Evolutionary conservation across 768 basidiomycete species (phyloP).

Genomic region (Dioszegia hungarica): DNA sequence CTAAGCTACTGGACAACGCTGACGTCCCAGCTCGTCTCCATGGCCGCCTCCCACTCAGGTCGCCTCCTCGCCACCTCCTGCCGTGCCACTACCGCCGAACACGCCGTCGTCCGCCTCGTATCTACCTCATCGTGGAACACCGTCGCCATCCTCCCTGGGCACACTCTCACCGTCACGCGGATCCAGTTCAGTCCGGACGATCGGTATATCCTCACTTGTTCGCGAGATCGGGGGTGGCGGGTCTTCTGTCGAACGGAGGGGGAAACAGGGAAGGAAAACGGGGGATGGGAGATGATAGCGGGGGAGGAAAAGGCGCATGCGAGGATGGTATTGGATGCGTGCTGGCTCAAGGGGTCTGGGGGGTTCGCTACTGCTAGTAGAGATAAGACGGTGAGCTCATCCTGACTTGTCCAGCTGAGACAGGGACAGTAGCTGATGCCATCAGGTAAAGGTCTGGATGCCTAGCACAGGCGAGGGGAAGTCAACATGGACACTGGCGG

Average conservation of each 20-base stretch:
- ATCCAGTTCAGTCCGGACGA: constrained; percentile 88
- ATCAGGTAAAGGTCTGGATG: constrained; percentile 80
- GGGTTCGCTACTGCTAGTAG: constrained; percentile 89
- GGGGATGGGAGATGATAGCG: constrained; percentile 61
- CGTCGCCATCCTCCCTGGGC: constrained; percentile 72
- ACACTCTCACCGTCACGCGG: constrained; percentile 81
- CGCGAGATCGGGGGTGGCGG: constrained; percentile 87
- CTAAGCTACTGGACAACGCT: neutral
- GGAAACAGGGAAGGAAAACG: neutral
- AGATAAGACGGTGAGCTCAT: constrained; percentile 75
- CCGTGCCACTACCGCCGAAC: constrained; percentile 78
- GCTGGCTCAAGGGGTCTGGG: constrained; percentile 66
- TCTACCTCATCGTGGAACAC: constrained; percentile 66
- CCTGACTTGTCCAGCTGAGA: neutral
- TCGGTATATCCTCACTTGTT: constrained; percentile 70
- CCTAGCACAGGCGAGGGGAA: constrained; percentile 45
- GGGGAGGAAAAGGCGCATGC: constrained; percentile 73
- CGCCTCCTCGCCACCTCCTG: constrained; percentile 80
- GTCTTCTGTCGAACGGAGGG: constrained; percentile 55
- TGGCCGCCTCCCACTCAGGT: constrained; percentile 68
- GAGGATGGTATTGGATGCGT: constrained; percentile 93
- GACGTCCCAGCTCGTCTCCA: constrained; percentile 64
- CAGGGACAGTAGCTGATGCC: too few relatives aligned
- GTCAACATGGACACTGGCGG: constrained; percentile 55
- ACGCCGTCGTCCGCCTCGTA: constrained; percentile 82